Percentiles rank a stretch among this genome's conserved stretches.
These are phyloP conservation scores for Gloeopeniophorella convolvens DNA, from an alignment of 768 basidiomycete species.

Conservation along the genomic window DNA sequence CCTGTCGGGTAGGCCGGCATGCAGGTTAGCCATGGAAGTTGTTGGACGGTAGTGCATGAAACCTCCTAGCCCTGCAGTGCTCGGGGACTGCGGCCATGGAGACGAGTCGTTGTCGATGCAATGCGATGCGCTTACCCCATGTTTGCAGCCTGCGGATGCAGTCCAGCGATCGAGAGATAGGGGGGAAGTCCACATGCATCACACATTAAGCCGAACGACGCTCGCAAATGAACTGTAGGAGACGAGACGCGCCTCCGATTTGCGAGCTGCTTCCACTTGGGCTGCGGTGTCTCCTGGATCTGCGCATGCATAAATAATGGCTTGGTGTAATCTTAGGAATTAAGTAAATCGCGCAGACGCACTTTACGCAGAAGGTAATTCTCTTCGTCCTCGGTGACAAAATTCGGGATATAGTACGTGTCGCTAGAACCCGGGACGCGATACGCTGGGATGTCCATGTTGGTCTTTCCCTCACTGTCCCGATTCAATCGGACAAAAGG, in stretches of 20 bases:
- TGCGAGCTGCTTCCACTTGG: conserved; percentile 71
- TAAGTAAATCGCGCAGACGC: conserved; percentile 6
- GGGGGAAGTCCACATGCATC: too few species aligned
- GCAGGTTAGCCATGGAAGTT: not conserved
- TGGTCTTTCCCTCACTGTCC: too few species aligned
- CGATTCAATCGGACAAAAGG: too few species aligned
- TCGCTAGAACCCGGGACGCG: conserved; percentile 31
- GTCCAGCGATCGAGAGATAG: not conserved
- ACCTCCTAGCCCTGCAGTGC: too few species aligned
- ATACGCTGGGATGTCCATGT: too few species aligned
- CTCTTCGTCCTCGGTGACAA: conserved; percentile 70
- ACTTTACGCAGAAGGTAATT: conserved; percentile 73
- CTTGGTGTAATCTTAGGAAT: conserved; percentile 13
- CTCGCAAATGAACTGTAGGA: too few species aligned
- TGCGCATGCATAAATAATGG: conserved; percentile 27
- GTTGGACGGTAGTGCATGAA: not conserved
- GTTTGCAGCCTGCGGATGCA: conserved; percentile 52
- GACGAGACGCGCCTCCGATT: conserved; percentile 55
- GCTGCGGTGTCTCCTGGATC: conserved; percentile 75
- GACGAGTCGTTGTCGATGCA: not conserved
- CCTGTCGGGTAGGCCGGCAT: conserved; percentile 33
- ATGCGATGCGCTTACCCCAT: conserved; percentile 46
- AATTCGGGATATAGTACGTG: conserved; percentile 70
- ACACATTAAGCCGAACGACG: not conserved
- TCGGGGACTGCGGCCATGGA: too few species aligned